Evolutionary conservation across 805 yeast species (phyloP).

Genomic region (Lipomyces anomalus): DNA sequence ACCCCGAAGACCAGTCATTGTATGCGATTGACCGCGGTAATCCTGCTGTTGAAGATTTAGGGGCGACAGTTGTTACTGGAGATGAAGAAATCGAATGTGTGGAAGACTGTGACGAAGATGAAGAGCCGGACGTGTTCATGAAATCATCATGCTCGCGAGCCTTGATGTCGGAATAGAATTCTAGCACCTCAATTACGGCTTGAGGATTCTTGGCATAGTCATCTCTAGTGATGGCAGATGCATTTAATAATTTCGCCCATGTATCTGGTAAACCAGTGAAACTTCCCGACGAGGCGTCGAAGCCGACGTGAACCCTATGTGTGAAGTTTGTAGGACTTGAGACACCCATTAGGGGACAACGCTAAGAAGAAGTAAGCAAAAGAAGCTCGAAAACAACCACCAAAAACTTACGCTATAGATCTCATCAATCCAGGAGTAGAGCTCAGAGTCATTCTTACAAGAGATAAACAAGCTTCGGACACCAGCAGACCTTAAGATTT

Average conservation of each 20-base stretch:
- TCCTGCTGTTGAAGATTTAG: constrained; percentile 7
- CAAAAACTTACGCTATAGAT: constrained; percentile 40
- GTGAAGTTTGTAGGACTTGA: constrained; percentile 93
- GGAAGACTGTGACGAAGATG: constrained; percentile 12
- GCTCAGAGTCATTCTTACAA: constrained; percentile 71
- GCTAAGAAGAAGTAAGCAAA: constrained; percentile 9
- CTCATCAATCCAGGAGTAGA: constrained; percentile 86
- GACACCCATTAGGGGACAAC: constrained; percentile 46
- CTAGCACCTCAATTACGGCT: constrained; percentile 87
- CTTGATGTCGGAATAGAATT: constrained; percentile 50
- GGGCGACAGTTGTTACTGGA: constrained; percentile 31
- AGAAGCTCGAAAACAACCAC: not conserved
- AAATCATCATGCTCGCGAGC: constrained; percentile 21
- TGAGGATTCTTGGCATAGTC: constrained; percentile 91
- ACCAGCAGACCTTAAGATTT: constrained; percentile 44
- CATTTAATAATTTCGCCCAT: constrained; percentile 78
- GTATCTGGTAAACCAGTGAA: constrained; percentile 89
- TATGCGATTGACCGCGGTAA: not conserved
- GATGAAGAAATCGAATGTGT: constrained; percentile 5
- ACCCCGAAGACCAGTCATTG: not conserved
- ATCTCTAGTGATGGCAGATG: constrained; percentile 79
- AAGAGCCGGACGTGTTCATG: constrained; percentile 15
- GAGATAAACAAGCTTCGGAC: constrained; percentile 60
- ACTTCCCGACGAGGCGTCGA: constrained; percentile 75
- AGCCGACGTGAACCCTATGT: constrained; percentile 92